Evolutionary conservation across 2,329 filamentous ascomycete genomes (phyloP), one percentile per base, ranked within the genome.

Genomic region (Cryoendolithus antarcticus): DNA sequence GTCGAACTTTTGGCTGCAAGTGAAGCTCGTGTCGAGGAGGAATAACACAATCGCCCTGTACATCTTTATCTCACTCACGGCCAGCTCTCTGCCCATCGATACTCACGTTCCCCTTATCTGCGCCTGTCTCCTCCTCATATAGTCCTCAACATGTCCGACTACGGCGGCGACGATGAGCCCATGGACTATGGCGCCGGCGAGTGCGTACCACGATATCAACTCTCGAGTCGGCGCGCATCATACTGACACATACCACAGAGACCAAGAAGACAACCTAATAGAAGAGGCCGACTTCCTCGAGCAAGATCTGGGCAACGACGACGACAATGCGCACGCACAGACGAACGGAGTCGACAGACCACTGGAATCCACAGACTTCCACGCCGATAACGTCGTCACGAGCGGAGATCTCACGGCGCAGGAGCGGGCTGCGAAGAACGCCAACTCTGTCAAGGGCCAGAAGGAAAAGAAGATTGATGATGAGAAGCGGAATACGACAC

Each of bases 381-480:
- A 21, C 19, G 47, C 51, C 36, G 57, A 61, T 48, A 65, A 65
- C 43, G 58, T 69, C 27, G 65, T 69, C 28, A 55, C 62, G 4
- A 58, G 58, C 11, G 73, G 71, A 27, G 75, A 75, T 47, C 67
- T 66, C 39, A 71, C 64, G 49, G 67, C 67, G n/a, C 60, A 62
- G 8, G 59, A 62, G 12, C 54, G 57, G 4, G 59, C 61, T 10
- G 62, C 61, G 21, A 55, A 56, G 29, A 59, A 60, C 35, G 66
- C 68, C 45, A 77, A 76, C 46, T 71, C 71, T 27, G 69, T 77
- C 57, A 64, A 72, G 48, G 67, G 69, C 48, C 56, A 73, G 44
- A 71, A 72, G 57, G 69, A 88, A 65, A 95, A 93, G 74, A 93
- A 86, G 66, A 89, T 98, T 36, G 75, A 86, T 41, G 83, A 85